Evolutionary conservation across 208 protist species (phyloP), one percentile per base, ranked within the genome.

Genomic region (Leptomonas pyrrhocoris): DNA sequence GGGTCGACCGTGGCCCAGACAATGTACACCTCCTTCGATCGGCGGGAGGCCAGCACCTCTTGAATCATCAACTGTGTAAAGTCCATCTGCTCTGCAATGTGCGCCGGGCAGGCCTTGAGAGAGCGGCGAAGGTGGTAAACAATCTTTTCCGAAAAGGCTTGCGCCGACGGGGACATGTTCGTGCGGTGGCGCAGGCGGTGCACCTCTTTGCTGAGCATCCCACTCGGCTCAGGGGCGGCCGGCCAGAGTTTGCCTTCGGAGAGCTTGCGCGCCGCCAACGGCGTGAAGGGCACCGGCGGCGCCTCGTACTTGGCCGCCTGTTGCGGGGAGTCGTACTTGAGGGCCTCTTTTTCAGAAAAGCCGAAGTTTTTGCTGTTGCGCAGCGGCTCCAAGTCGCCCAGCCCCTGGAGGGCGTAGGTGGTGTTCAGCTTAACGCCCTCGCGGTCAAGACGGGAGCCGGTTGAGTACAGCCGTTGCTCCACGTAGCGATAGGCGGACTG

Each of bases 61-160:
- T 95, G 84, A 61, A 97, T 90, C 45, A 94, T 93, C 16, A 97
- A 79, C 80, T 97, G 89, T 25, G 88, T 85, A 84, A 97, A 97
- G 80, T 97, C 90, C 16, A 97, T 93, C 62, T 81, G 85, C 74
- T 97, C 90, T 28, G 77, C 85, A 57, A 97, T 87, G 79, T 95
- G 90, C 12, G 75, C 77, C 5, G 93, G 93, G 57, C 90, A 94
- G 3, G 90, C 90, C 61, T 86, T 88, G 16, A 97, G 73, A 1
- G 82, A 89, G 60, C 89, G 88, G 30, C 93, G 83, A n/a, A 97
- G 68, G 61, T 94, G 89, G 57, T 94, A 97, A 27, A 81, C 89
- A 16, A 97, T 83, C 58, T 94, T 88, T 25, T 94, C 89, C 1
- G 83, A 82, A 70, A 94, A 97, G 57, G 60, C 53, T 30, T 83